Base-by-base conservation (phyloP, 345 rosid species). In the Ricinus communis region DNA sequence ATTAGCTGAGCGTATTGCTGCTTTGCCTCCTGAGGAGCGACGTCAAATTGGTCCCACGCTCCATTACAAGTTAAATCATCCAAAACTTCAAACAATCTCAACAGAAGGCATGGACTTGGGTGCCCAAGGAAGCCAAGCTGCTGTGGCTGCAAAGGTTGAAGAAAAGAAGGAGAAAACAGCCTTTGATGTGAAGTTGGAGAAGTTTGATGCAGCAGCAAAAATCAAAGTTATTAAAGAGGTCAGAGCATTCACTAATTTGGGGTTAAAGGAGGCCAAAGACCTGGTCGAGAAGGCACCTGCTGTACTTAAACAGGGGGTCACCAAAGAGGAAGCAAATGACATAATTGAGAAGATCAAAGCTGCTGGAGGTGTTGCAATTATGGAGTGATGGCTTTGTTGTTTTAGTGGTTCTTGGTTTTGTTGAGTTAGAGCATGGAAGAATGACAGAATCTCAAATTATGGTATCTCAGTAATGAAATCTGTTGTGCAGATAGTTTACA, bases 171-270 rank as follows among this genome's bases (percentile, higher is more conserved):
- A 82, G 81, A 84, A 82, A 66, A 84, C 77, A 22, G 77, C 81
- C 21, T 80, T 84, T 43, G 82, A 82, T 75, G 85, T 84, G 55
- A 85, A 81, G 77, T 68, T 85, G 80, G 88, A 85, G 75, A 85
- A 85, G 74, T 81, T 80, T 61, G 88, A 82, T n/a, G 80, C 83
- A 3, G 75, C 85, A 21, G 72, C 83, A 15, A 85, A 82, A 70
- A 70, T 85, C 62, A 82, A 85, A 79, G 86, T 85, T 27, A 82
- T 85, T 43, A 85, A 85, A 55, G 86, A 85, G 77, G 85, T 85
- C 4, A 80, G 81, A 63, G 57, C 75, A 2, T 80, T 85, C 55
- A 80, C 84, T n/a, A 76, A 41, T 76, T 74, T 85, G 76, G 88
- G 88, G 7, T 59, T 82, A 80, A 85, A 82, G 75, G 88, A 85